Conservation (phyloP, 805 yeast species). For the Candida tallmaniae region DNA sequence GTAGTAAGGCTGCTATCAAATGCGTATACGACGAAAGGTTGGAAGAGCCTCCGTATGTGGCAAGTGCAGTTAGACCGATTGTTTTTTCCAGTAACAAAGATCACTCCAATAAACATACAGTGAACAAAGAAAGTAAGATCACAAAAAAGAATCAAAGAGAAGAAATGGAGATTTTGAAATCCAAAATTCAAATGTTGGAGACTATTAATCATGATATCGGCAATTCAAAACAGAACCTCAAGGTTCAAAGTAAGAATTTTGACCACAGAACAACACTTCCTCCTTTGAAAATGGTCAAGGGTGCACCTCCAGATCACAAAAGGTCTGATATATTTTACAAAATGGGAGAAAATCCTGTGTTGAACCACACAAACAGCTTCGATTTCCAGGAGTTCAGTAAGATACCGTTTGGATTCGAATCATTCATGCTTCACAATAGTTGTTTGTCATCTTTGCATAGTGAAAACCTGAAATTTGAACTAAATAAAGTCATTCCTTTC, state of each 20-base stretch:
- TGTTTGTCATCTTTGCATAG: background rate
- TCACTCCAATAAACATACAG: background rate
- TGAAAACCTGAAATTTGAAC: background rate
- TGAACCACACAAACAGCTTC: background rate
- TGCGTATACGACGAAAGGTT: slow-evolving; percentile 9
- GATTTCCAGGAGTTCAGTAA: background rate
- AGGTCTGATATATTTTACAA: background rate
- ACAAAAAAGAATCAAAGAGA: background rate
- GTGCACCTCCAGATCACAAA: background rate
- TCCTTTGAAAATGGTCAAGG: background rate
- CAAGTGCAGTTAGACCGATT: slow-evolving; percentile 19
- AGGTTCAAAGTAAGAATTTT: too few species aligned
- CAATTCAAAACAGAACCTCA: background rate
- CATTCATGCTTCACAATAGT: background rate
- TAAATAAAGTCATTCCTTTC: background rate
- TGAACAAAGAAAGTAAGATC: background rate
- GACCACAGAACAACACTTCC: too few species aligned
- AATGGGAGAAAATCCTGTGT: slow-evolving; percentile 1
- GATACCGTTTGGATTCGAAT: background rate
- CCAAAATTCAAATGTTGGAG: background rate
- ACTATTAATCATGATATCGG: background rate
- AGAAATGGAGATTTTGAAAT: background rate
- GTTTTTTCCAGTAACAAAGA: background rate
- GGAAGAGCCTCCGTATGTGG: slow-evolving; percentile 14
- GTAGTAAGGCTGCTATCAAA: slow-evolving; percentile 24